Evolutionary conservation across 2,329 filamentous ascomycete genomes (phyloP).

Genomic region (Metarhizium anisopliae): DNA sequence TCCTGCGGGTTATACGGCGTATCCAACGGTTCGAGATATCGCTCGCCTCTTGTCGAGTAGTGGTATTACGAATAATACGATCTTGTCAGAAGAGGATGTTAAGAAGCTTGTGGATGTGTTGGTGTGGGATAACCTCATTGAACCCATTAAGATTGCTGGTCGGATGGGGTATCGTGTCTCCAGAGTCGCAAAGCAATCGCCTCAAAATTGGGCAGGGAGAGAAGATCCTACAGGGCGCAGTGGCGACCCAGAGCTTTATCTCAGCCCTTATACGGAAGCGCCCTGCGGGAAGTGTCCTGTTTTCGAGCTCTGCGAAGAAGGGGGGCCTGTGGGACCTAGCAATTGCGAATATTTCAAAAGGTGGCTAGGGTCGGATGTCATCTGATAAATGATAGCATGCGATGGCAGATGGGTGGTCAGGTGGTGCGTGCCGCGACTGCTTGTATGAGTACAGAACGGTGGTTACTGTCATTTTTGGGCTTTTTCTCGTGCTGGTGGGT

Average conservation of each 20-base stretch:
- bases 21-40: slow-evolving; percentile 73
- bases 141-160: slow-evolving; percentile 46
- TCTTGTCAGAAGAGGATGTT: slow-evolving; percentile 65
- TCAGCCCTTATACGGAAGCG: slow-evolving; percentile 75
- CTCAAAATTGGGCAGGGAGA: slow-evolving; percentile 30
- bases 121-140: slow-evolving; percentile 77
- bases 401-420: background rate
- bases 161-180: slow-evolving; percentile 44
- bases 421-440: background rate
- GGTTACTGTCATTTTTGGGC: background rate
- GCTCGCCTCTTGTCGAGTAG: slow-evolving; percentile 62
- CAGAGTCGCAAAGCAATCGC: slow-evolving; percentile 37
- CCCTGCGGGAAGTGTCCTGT: slow-evolving; percentile 91
- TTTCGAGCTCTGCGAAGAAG: slow-evolving; percentile 84
- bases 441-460: background rate
- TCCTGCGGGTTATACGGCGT: slow-evolving; percentile 61
- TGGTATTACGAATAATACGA: slow-evolving; percentile 64
- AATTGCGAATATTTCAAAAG: slow-evolving; percentile 87
- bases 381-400: background rate
- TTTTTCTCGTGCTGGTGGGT: background rate
- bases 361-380: slow-evolving; percentile 55
- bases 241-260: slow-evolving; percentile 32
- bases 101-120: slow-evolving; percentile 82
- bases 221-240: slow-evolving; percentile 27
- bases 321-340: slow-evolving; percentile 79